Percentiles rank a stretch among this genome's conserved stretches.
Conservation (phyloP, 495 filamentous ascomycete genomes). For the Xylaria acuta region DNA sequence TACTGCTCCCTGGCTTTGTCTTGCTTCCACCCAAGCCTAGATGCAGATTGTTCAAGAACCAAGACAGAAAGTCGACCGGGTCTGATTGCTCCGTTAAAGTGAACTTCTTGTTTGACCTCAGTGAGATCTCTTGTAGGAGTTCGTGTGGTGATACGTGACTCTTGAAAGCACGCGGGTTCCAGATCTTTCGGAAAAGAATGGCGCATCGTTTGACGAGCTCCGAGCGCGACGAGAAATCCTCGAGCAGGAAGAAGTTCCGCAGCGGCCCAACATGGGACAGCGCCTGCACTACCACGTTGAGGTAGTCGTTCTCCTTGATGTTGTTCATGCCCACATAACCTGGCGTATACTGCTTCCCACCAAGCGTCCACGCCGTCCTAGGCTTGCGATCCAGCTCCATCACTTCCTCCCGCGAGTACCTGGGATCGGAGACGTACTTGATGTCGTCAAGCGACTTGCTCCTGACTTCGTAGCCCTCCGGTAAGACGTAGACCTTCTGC, state of each 20-base stretch:
- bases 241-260: constrained; percentile 91
- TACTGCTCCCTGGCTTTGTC: constrained; percentile 78
- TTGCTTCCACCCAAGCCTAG: constrained; percentile 88
- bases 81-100: constrained; percentile 91
- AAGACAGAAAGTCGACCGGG: constrained; percentile 93
- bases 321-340: constrained; percentile 99
- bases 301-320: constrained; percentile 98
- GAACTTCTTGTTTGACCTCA: constrained; percentile 90
- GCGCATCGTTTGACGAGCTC: constrained; percentile 79
- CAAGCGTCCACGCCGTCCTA: constrained; percentile 76
- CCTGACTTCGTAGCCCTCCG: constrained; percentile 96
- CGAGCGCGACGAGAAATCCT: constrained; percentile 64
- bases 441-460: constrained; percentile 97
- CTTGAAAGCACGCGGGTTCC: constrained; percentile 97
- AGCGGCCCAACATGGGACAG: constrained; percentile 89
- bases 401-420: constrained; percentile 79
- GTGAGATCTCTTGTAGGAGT: constrained; percentile 90
- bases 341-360: constrained; percentile 82
- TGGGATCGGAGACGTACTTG: constrained; percentile 97
- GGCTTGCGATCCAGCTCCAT: constrained; percentile 78
- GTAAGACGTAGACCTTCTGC: constrained; percentile 93
- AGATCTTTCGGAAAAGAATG: constrained; percentile 93
- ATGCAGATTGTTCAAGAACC: constrained; percentile 97
- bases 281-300: constrained; percentile 95
- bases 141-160: constrained; percentile 97